These are phyloP conservation scores for Talaromyces piceae DNA, from an alignment of 2,329 filamentous ascomycete genomes.

Conservation along the genomic window DNA sequence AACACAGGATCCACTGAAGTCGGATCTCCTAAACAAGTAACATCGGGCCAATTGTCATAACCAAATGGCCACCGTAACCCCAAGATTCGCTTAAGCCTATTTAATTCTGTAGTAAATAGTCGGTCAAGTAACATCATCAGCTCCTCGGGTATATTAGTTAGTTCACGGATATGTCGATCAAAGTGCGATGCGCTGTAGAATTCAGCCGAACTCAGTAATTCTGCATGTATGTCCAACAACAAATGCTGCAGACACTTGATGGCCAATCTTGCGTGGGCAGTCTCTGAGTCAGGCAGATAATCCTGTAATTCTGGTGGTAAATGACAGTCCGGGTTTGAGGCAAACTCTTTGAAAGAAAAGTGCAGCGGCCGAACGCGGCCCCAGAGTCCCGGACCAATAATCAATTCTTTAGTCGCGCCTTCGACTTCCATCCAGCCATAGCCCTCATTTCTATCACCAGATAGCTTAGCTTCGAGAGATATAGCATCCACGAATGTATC, in stretches of 20 bases:
- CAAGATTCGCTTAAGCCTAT: constrained; percentile 3
- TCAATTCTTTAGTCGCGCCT: background rate
- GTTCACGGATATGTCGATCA: constrained; percentile 7
- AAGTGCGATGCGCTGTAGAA: constrained; percentile 6
- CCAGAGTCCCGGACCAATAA: background rate
- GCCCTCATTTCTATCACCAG: background rate
- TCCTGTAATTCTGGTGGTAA: constrained; percentile 4
- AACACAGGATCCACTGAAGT: constrained; percentile 4
- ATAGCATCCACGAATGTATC: background rate
- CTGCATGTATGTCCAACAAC: background rate
- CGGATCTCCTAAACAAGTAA: constrained; percentile 4
- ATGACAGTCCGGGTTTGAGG: background rate
- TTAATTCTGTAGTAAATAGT: background rate
- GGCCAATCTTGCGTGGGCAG: constrained; percentile 8
- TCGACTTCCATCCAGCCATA: background rate
- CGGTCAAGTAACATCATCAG: constrained; percentile 6
- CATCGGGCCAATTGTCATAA: background rate
- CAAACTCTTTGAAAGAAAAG: constrained; percentile 10
- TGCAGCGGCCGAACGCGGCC: constrained; percentile 6
- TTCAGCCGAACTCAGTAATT: background rate
- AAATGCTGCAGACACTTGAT: constrained; percentile 9
- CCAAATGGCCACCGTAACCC: constrained; percentile 1
- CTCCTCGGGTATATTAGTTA: constrained; percentile 1
- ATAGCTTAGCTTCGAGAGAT: background rate
- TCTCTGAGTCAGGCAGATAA: constrained; percentile 2